Conservation (phyloP, 768 basidiomycete genomes). For the Leccinum uliginosum region DNA sequence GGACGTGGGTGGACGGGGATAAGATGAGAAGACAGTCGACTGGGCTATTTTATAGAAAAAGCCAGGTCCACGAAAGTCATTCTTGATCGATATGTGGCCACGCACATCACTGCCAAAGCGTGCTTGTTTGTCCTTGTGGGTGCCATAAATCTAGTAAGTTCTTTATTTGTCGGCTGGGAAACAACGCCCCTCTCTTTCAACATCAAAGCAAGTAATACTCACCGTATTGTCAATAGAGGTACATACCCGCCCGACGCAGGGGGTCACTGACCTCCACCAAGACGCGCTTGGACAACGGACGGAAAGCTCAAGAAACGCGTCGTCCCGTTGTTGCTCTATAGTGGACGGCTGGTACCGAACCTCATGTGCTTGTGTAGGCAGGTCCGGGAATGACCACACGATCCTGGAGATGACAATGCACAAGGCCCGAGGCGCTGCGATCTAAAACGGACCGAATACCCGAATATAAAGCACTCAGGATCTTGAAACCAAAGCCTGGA, state of each 20-base stretch:
- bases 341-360: not conserved
- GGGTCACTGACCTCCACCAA: not conserved
- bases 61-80: constrained; percentile 29
- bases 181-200: constrained; percentile 5
- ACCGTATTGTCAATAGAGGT: not conserved
- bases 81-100: constrained; percentile 29
- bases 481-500: no score
- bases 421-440: not conserved
- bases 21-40: not conserved
- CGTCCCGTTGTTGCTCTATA: constrained; percentile 4
- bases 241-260: not conserved
- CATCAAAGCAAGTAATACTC: constrained; percentile 3
- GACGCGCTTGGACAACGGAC: not conserved
- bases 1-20: not conserved
- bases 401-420: not conserved
- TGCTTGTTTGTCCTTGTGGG: constrained; percentile 47
- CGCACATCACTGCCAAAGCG: constrained; percentile 27
- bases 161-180: constrained; percentile 32
- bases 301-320: not conserved
- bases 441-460: not conserved
- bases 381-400: not conserved
- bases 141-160: constrained; percentile 20
- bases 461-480: not conserved
- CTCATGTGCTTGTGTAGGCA: not conserved
- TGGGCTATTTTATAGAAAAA: constrained; percentile 22